A percentile compares a stretch with the other conserved stretches of the same genome.
Evolutionary conservation across 306 rosid species (phyloP).

Genomic region (Vicia sativa): DNA sequence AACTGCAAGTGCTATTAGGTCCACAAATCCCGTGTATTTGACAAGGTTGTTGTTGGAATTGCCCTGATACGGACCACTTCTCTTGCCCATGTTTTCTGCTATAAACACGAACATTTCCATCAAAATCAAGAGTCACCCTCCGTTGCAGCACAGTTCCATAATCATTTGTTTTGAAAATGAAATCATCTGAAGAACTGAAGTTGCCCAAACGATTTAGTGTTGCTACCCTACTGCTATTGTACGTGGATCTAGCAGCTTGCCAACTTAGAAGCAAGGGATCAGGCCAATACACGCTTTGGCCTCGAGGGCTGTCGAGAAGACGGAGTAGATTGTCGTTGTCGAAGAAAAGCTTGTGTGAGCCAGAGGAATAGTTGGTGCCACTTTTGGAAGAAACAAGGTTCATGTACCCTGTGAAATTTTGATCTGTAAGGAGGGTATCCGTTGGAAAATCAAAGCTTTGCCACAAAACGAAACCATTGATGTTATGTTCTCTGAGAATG

Average conservation of each 20-base stretch:
- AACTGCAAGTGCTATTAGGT: slow-evolving; percentile 18
- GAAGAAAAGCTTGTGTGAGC: slow-evolving; percentile 25
- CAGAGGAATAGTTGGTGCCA: background rate
- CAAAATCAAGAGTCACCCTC: too few relatives aligned
- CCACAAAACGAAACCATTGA: background rate
- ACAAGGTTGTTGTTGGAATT: background rate
- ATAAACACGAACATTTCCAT: slow-evolving; percentile 21
- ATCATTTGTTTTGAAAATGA: too few relatives aligned
- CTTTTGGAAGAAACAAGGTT: slow-evolving; percentile 28
- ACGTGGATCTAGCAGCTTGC: slow-evolving; percentile 9
- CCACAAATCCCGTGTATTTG: slow-evolving; percentile 36
- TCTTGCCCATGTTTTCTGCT: background rate
- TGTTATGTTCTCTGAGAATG: background rate
- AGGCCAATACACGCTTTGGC: slow-evolving; percentile 27
- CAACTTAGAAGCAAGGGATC: background rate
- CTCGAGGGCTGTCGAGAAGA: background rate
- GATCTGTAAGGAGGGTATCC: slow-evolving; percentile 16
- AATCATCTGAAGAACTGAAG: too few relatives aligned
- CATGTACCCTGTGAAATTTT: background rate
- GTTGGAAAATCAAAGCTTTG: slow-evolving; percentile 38
- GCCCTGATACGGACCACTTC: background rate
- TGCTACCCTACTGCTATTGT: slow-evolving; percentile 10
- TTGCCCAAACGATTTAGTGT: background rate
- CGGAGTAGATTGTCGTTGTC: slow-evolving; percentile 30
- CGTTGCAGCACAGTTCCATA: too few relatives aligned